phyloP scores from a whole-genome alignment of 2,329 filamentous ascomycete species.

The Apiospora koreana region DNA sequence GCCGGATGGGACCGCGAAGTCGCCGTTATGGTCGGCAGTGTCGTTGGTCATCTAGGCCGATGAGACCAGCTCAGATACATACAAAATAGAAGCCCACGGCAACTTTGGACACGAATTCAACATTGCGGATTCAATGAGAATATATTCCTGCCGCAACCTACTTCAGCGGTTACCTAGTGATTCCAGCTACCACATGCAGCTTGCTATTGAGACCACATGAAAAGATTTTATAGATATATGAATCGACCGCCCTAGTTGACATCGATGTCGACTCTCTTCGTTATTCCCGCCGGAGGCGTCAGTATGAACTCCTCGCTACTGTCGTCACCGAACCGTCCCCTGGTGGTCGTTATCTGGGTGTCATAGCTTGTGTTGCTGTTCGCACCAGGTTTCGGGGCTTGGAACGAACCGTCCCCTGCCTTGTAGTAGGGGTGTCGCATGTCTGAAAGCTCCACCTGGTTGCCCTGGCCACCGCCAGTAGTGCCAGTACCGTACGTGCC shows the following conservation, averaged over 20 bases:
- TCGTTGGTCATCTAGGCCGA: constrained; percentile 61
- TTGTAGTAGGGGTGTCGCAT: not conserved
- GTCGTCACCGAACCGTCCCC: not conserved
- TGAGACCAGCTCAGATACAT: constrained; percentile 22
- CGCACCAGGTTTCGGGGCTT: not conserved
- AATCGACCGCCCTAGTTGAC: not conserved
- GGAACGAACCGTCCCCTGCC: not conserved
- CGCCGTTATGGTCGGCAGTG: constrained; percentile 89
- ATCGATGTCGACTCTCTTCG: not conserved
- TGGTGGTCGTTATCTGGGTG: not conserved
- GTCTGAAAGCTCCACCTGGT: not conserved
- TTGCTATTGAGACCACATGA: not conserved
- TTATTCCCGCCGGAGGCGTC: not conserved
- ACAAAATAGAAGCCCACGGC: not conserved
- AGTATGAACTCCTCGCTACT: not conserved
- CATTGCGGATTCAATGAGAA: not conserved
- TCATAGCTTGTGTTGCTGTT: not conserved
- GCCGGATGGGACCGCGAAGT: constrained; percentile 84
- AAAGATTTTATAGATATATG: not conserved
- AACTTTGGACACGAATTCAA: not conserved
- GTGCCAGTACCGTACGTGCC: not conserved
- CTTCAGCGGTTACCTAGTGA: not conserved
- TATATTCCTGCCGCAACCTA: too few species aligned
- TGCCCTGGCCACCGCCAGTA: not conserved
- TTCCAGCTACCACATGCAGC: not conserved